Conservation (phyloP, 257 asterid species). For the Lycium ferocissimum region DNA sequence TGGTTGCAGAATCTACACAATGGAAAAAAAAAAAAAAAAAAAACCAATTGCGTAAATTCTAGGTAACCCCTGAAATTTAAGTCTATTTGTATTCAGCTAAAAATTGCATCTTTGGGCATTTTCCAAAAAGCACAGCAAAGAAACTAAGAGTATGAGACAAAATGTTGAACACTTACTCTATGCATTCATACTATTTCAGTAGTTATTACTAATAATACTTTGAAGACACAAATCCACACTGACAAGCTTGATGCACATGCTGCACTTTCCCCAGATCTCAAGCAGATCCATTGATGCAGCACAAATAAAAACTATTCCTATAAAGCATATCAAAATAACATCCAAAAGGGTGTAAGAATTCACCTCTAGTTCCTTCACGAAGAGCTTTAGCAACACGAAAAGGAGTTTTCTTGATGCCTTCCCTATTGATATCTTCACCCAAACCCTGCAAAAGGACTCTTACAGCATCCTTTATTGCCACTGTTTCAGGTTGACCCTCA, state of each 20-base stretch:
- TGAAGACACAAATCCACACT: background rate
- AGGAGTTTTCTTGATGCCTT: constrained; percentile 84
- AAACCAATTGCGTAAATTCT: background rate
- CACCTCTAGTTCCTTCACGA: constrained; percentile 87
- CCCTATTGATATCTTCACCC: constrained; percentile 93
- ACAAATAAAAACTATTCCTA: background rate
- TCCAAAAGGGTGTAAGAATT: background rate
- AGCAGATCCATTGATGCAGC: background rate
- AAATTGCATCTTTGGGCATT: background rate
- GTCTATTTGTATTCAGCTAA: background rate
- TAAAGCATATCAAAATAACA: background rate
- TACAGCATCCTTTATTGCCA: constrained; percentile 81
- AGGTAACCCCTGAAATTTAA: background rate
- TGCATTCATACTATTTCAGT: constrained; percentile 1
- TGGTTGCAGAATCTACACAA: background rate
- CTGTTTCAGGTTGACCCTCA: constrained; percentile 56
- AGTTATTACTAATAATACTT: background rate
- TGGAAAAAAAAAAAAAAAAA: background rate
- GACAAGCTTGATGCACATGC: background rate
- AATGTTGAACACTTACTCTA: background rate
- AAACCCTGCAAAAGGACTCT: constrained; percentile 82
- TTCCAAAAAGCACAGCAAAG: background rate
- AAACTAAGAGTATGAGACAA: background rate
- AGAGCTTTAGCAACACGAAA: constrained; percentile 93
- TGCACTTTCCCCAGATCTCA: background rate